These are phyloP conservation scores for Aspergillus kassunensis DNA, from an alignment of 495 filamentous ascomycete genomes.

Conservation along the genomic window DNA sequence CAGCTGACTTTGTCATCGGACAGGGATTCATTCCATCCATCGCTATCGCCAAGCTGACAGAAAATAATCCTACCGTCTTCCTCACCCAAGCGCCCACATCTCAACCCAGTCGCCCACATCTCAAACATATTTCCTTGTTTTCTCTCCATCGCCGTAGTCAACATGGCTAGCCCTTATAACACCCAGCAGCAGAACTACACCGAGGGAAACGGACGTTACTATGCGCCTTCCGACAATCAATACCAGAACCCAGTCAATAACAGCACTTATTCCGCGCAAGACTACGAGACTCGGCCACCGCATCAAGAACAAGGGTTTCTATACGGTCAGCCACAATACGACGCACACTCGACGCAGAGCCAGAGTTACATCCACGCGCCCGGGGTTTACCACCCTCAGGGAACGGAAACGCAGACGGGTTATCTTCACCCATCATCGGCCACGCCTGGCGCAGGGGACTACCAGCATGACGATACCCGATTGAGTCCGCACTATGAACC, in stretches of 20 bases:
- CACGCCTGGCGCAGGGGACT: neutral
- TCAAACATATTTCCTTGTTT: neutral
- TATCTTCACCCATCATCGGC: slow-evolving; percentile 7
- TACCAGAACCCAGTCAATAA: slow-evolving; percentile 9
- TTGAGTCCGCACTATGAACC: slow-evolving; percentile 13
- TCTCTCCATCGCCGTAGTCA: neutral
- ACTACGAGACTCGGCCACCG: slow-evolving; percentile 12
- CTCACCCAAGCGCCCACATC: too few species aligned
- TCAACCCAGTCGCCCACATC: too few species aligned
- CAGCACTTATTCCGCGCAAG: slow-evolving; percentile 1
- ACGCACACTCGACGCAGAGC: neutral
- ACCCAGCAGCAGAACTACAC: slow-evolving; percentile 7
- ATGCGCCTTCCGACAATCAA: slow-evolving; percentile 12
- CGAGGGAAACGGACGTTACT: slow-evolving; percentile 5
- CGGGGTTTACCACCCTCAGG: neutral
- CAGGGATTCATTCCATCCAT: neutral
- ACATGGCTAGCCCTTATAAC: slow-evolving; percentile 16
- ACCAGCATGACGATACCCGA: slow-evolving; percentile 1
- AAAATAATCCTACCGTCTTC: neutral
- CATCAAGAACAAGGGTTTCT: slow-evolving; percentile 9
- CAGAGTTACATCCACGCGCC: slow-evolving; percentile 4
- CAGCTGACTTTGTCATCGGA: neutral
- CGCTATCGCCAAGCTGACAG: neutral
- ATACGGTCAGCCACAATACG: slow-evolving; percentile 11
- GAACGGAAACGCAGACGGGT: neutral